Conservation (phyloP, 441 rosid genomes). For the Adansonia rubrostipa region DNA sequence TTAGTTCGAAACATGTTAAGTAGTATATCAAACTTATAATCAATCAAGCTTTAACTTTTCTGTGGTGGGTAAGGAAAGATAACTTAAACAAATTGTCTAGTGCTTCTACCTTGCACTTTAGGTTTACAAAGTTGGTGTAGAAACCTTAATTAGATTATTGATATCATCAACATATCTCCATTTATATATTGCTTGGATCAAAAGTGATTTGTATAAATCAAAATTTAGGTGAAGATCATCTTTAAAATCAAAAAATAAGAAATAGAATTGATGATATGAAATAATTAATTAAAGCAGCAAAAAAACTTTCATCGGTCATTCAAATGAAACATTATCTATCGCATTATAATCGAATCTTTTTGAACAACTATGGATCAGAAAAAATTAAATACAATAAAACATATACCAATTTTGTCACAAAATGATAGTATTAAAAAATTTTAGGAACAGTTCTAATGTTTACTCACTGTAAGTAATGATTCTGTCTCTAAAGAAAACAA, state of each 20-base stretch:
- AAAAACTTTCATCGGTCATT: not conserved
- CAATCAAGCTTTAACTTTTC: not conserved
- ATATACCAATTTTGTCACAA: not conserved
- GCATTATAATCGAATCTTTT: conserved; percentile 10
- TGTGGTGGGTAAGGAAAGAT: not conserved
- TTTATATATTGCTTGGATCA: not conserved
- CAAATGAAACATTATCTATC: not conserved
- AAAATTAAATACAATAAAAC: not conserved
- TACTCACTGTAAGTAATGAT: conserved; percentile 17
- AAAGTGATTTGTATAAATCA: not conserved
- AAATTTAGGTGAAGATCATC: not conserved
- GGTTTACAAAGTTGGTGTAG: conserved; percentile 1
- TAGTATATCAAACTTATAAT: conserved; percentile 8
- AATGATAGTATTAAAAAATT: not conserved
- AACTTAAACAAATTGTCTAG: not conserved
- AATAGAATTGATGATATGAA: too few species aligned
- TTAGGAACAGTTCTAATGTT: not conserved
- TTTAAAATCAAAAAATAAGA: too few species aligned
- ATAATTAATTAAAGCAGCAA: not conserved
- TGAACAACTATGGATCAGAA: not conserved
- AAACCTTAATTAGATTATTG: not conserved
- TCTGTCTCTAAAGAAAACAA: conserved; percentile 23
- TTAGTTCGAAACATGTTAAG: not conserved
- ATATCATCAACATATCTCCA: not conserved
- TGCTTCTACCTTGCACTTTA: not conserved